A percentile compares a stretch with the other conserved stretches of the same genome.
phyloP scores from a whole-genome alignment of 495 filamentous ascomycete species.

The Xylaria curta region DNA sequence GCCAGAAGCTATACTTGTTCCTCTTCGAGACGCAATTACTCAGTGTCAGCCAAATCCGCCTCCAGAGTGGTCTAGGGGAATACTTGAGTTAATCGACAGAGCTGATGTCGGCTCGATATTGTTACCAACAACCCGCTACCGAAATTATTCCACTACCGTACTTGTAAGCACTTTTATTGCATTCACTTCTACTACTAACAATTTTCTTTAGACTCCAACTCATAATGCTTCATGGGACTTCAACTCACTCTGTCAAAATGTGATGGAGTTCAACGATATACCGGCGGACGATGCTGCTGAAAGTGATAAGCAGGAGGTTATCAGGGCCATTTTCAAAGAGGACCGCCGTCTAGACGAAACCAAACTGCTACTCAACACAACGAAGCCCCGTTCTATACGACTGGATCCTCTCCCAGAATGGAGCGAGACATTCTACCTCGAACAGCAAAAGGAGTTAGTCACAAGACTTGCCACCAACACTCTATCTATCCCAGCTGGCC shows the following conservation, averaged over 20 bases:
- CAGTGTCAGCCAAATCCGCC: slow-evolving; percentile 82
- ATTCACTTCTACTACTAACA: slow-evolving; percentile 7
- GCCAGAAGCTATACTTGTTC: slow-evolving; percentile 79
- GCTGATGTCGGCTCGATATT: slow-evolving; percentile 80
- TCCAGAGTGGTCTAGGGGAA: slow-evolving; percentile 70
- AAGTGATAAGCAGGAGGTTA: slow-evolving; percentile 79
- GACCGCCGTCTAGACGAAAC: slow-evolving; percentile 88
- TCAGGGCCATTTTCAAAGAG: slow-evolving; percentile 85
- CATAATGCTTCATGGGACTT: slow-evolving; percentile 76
- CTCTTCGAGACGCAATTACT: slow-evolving; percentile 82
- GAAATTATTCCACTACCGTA: slow-evolving; percentile 44
- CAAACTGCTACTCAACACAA: slow-evolving; percentile 75
- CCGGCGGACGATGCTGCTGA: slow-evolving; percentile 59
- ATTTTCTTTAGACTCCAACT: slow-evolving; percentile 53
- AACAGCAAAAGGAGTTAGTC: slow-evolving; percentile 89
- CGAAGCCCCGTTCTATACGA: slow-evolving; percentile 75
- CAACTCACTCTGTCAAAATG: slow-evolving; percentile 64
- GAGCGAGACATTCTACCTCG: slow-evolving; percentile 85
- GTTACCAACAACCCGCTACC: slow-evolving; percentile 46
- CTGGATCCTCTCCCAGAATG: slow-evolving; percentile 77
- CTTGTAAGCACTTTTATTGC: slow-evolving; percentile 33
- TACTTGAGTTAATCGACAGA: slow-evolving; percentile 79
- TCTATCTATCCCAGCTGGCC: slow-evolving; percentile 82
- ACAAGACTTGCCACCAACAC: slow-evolving; percentile 85
- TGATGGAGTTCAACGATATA: slow-evolving; percentile 47